Evolutionary conservation across 805 yeast species (phyloP).

Genomic region (Scheffersomyces ergatensis): DNA sequence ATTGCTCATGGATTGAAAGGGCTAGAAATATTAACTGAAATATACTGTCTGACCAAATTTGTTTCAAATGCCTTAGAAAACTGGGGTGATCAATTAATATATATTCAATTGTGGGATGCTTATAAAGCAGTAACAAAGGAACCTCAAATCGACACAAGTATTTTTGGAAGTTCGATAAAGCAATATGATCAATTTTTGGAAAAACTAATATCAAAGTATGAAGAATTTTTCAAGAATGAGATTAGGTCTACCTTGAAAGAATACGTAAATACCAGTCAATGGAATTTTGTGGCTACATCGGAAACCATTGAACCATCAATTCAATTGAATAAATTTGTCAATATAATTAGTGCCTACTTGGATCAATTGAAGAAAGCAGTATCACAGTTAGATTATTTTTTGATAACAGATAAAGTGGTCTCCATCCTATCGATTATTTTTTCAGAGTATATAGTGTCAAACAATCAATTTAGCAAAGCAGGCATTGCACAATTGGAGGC

Average conservation of each 20-base stretch:
- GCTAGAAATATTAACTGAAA: constrained; percentile 25
- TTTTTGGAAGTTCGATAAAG: constrained; percentile 25
- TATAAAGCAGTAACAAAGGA: constrained; percentile 18
- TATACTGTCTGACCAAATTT: constrained; percentile 35
- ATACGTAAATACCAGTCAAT: constrained; percentile 34
- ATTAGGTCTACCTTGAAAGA: constrained; percentile 28
- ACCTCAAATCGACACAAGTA: constrained; percentile 17
- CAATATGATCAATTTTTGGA: constrained; percentile 20
- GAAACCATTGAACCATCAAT: constrained; percentile 14
- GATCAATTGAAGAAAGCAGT: constrained; percentile 19
- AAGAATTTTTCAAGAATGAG: constrained; percentile 31
- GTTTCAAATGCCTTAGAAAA: constrained; percentile 25
- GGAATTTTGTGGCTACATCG: constrained; percentile 14
- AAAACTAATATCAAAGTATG: constrained; percentile 19
- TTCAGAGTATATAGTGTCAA: constrained; percentile 37
- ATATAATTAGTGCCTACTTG: constrained; percentile 24
- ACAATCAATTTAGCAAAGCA: constrained; percentile 29
- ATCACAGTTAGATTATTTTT: constrained; percentile 27
- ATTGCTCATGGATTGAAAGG: constrained; percentile 20
- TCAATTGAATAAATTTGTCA: constrained; percentile 19
- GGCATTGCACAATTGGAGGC: constrained; percentile 32
- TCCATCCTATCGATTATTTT: constrained; percentile 24
- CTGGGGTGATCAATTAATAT: constrained; percentile 39
- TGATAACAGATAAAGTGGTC: constrained; percentile 24
- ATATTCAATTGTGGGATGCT: constrained; percentile 38